A percentile compares a stretch with the other conserved stretches of the same genome.
Conservation (phyloP, 73 alveolate genomes). For the Paramecium primaurelia region DNA sequence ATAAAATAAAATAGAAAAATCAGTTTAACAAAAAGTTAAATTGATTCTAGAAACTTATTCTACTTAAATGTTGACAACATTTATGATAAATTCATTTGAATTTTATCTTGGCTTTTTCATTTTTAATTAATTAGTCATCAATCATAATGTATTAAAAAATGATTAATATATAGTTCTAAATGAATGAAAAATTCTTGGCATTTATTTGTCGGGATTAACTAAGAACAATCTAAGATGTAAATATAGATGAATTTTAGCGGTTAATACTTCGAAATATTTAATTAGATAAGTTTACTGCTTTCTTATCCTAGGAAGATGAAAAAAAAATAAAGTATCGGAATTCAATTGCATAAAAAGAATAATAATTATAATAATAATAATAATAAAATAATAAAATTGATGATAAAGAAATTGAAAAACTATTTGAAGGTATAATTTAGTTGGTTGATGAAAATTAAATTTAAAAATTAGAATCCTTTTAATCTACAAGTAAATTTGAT, state of each 20-base stretch:
- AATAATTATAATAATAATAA: neutral
- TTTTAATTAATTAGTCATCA: neutral
- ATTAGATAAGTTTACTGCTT: neutral
- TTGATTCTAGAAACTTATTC: neutral
- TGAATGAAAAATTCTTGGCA: neutral
- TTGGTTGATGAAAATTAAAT: neutral
- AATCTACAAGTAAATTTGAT: neutral
- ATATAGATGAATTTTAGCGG: neutral
- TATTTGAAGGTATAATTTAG: neutral
- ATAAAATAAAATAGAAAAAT: neutral
- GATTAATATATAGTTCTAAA: neutral
- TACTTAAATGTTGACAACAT: neutral
- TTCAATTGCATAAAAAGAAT: neutral
- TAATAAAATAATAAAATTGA: neutral
- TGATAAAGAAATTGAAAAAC: neutral
- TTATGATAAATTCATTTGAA: neutral
- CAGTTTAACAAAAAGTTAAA: neutral
- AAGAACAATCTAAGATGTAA: neutral
- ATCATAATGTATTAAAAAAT: neutral
- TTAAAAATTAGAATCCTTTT: neutral
- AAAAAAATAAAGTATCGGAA: neutral
- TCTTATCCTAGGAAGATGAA: neutral
- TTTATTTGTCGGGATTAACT: neutral
- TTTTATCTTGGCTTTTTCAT: neutral
- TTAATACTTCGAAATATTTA: neutral